phyloP scores from a whole-genome alignment of 2,329 filamentous ascomycete species.

The Ophiostoma pallidulum region DNA sequence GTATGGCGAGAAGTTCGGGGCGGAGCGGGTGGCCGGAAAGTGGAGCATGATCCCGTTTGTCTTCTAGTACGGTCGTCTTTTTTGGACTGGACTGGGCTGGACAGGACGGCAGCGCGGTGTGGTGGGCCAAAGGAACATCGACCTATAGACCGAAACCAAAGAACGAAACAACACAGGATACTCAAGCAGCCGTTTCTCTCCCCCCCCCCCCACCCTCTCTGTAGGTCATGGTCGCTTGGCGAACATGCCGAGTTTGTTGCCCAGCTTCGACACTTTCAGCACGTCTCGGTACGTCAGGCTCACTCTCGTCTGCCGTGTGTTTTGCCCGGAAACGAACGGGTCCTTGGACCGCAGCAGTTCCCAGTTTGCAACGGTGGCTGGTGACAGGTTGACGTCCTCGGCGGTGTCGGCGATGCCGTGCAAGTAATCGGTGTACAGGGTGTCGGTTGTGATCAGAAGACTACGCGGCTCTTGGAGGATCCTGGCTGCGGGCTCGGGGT shows the following conservation, averaged over 20 bases:
- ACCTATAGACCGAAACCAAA: no score
- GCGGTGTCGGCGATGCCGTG: slow-evolving; percentile 63
- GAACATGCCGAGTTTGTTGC: slow-evolving; percentile 49
- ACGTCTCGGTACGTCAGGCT: slow-evolving; percentile 84
- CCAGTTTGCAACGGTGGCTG: slow-evolving; percentile 64
- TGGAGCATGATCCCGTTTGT: slow-evolving; percentile 71
- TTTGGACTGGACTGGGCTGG: no score
- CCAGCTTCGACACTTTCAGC: slow-evolving; percentile 65
- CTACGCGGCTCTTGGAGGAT: slow-evolving; percentile 80
- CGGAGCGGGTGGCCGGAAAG: slow-evolving; percentile 48
- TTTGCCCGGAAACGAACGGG: slow-evolving; percentile 40
- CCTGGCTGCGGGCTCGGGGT: slow-evolving; percentile 39
- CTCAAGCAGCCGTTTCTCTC: background rate
- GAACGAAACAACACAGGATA: background rate
- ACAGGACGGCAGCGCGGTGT: no score
- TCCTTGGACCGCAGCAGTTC: slow-evolving; percentile 45
- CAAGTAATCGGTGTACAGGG: slow-evolving; percentile 60
- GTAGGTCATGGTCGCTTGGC: slow-evolving; percentile 23
- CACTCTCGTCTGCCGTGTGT: slow-evolving; percentile 50
- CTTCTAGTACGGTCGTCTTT: slow-evolving; percentile 42
- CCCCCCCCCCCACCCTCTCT: background rate
- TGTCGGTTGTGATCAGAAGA: slow-evolving; percentile 60
- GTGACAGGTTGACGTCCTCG: slow-evolving; percentile 55
- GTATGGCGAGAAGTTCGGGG: slow-evolving; percentile 69
- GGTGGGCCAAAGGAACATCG: no score